Evolutionary conservation across 371 early-diverging fungal species (phyloP).

Genomic region (Rhizopus stolonifer): DNA sequence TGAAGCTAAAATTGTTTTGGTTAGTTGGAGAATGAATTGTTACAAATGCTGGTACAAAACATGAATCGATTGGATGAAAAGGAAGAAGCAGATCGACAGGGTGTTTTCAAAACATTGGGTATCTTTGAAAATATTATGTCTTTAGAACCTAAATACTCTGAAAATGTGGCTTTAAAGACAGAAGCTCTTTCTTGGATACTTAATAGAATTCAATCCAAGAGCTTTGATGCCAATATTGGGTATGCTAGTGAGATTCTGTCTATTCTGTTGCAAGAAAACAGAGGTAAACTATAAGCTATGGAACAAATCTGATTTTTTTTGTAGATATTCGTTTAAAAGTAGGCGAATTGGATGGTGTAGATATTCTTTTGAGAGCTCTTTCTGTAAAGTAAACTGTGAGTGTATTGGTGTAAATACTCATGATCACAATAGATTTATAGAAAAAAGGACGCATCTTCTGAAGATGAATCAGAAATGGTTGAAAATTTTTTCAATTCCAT

Average conservation of each 20-base stretch:
- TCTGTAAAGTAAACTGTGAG: constrained; percentile 42
- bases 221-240: constrained; percentile 76
- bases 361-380: constrained; percentile 65
- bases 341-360: constrained; percentile 68
- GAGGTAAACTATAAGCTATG: constrained; percentile 39
- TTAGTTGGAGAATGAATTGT: constrained; percentile 68
- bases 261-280: constrained; percentile 75
- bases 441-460: constrained; percentile 77
- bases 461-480: constrained; percentile 85
- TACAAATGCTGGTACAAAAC: constrained; percentile 79
- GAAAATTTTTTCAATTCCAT: constrained; percentile 87
- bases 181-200: constrained; percentile 74
- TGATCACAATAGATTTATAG: constrained; percentile 46
- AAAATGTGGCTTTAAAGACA: constrained; percentile 63
- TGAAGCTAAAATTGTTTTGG: neutral
- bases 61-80: constrained; percentile 78
- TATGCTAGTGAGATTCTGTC: constrained; percentile 87
- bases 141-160: constrained; percentile 67
- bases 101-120: constrained; percentile 83
- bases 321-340: constrained; percentile 68
- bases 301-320: neutral
- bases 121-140: constrained; percentile 85
- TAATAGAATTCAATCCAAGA: constrained; percentile 58
- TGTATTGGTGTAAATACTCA: neutral
- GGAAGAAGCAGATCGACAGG: constrained; percentile 79